Evolutionary conservation across 805 yeast species (phyloP).

Genomic region (Ogataea trehalophila): DNA sequence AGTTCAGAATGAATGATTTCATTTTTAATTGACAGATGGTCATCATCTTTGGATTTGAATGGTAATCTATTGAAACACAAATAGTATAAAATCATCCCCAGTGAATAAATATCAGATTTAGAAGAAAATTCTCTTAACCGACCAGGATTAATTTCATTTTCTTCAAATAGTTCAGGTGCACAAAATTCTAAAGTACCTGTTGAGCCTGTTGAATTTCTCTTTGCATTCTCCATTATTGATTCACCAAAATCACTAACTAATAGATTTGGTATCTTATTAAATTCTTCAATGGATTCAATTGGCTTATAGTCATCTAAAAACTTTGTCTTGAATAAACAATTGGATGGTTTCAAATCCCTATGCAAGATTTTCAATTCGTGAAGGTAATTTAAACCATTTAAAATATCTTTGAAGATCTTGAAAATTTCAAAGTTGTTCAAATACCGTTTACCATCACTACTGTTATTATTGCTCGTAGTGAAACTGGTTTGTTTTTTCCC

Average conservation of each 20-base stretch:
- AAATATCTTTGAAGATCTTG: slow-evolving; percentile 61
- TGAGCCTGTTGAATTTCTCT: slow-evolving; percentile 66
- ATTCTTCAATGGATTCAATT: slow-evolving; percentile 18
- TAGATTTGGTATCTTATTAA: slow-evolving; percentile 51
- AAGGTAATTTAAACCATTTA: slow-evolving; percentile 64
- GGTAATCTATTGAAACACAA: slow-evolving; percentile 72
- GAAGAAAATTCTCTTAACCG: slow-evolving; percentile 54
- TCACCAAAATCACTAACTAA: slow-evolving; percentile 90
- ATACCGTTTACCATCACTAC: slow-evolving; percentile 12
- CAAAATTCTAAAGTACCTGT: slow-evolving; percentile 87
- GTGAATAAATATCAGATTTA: slow-evolving; percentile 73
- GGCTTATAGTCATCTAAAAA: slow-evolving; percentile 25
- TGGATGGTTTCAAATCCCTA: slow-evolving; percentile 85
- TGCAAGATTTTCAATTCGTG: slow-evolving; percentile 78
- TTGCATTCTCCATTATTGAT: slow-evolving; percentile 67
- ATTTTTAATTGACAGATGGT: slow-evolving; percentile 17
- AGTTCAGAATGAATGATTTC: slow-evolving; percentile 21
- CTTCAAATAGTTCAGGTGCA: slow-evolving; percentile 72
- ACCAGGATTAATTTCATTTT: slow-evolving; percentile 23
- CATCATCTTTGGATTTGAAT: slow-evolving; percentile 30
- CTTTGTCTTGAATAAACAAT: slow-evolving; percentile 56
- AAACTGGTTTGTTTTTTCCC: neutral
- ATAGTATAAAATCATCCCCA: slow-evolving; percentile 79
- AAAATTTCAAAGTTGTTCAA: slow-evolving; percentile 59
- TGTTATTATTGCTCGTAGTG: neutral